Conservation (phyloP, 306 rosid species). For the Lablab purpureus region DNA sequence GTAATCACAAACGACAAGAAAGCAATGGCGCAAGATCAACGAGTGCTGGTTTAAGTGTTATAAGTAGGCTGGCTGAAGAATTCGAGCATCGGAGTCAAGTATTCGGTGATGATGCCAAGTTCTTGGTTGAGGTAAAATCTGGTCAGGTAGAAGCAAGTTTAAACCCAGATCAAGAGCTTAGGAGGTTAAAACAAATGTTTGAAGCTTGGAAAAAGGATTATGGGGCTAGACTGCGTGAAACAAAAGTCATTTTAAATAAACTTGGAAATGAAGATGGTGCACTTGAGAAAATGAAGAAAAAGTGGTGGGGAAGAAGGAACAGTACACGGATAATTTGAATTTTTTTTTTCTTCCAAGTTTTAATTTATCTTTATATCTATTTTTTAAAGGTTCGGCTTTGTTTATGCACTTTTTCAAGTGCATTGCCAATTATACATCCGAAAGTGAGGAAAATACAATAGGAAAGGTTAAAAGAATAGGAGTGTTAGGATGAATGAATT, state of each 20-base stretch:
- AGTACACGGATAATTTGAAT: conserved; percentile 76
- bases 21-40: conserved; percentile 89
- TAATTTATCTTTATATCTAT: neutral
- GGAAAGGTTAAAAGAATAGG: conserved; percentile 39
- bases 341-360: neutral
- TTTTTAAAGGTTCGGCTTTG: conserved; percentile 31
- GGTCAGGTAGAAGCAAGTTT: conserved; percentile 92
- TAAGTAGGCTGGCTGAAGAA: conserved; percentile 87
- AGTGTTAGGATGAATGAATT: conserved; percentile 27
- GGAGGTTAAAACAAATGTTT: conserved; percentile 91
- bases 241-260: conserved; percentile 80
- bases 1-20: conserved; percentile 69
- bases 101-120: conserved; percentile 93
- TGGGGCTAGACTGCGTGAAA: conserved; percentile 79
- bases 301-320: conserved; percentile 96
- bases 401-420: conserved; percentile 46
- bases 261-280: conserved; percentile 80
- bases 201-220: conserved; percentile 98
- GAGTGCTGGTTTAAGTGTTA: conserved; percentile 86
- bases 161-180: conserved; percentile 88
- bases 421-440: conserved; percentile 42
- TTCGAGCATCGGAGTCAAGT: conserved; percentile 98
- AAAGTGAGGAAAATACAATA: conserved; percentile 40
- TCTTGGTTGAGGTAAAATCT: conserved; percentile 96
- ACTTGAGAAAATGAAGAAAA: conserved; percentile 73